Evolutionary conservation across 164 flowering plant genomes (phyloP).

Genomic region (Chimonanthus praecox): DNA sequence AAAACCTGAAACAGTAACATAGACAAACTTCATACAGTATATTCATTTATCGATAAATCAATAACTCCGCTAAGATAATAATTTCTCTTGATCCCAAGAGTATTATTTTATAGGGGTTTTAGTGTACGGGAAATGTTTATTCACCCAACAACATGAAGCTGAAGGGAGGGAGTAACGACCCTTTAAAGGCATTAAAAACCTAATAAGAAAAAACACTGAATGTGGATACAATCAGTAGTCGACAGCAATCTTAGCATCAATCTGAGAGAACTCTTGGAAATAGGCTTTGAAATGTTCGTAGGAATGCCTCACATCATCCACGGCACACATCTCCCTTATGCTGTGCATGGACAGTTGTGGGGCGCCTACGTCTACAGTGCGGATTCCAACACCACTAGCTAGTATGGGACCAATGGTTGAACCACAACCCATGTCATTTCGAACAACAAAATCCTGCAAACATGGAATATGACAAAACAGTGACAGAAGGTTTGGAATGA

Average conservation of each 20-base stretch:
- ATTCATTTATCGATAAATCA: no score
- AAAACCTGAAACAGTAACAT: no score
- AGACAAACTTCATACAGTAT: no score
- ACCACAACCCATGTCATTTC: conserved; percentile 93
- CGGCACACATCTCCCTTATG: conserved; percentile 95
- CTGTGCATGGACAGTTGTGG: conserved; percentile 99
- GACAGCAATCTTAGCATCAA: conserved; percentile 61
- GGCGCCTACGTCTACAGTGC: conserved; percentile 93
- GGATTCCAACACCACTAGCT: conserved; percentile 92
- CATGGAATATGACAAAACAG: background rate
- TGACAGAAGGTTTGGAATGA: background rate
- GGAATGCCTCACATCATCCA: conserved; percentile 77
- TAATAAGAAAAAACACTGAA: background rate
- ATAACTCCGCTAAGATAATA: no score
- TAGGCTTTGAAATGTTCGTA: conserved; percentile 89
- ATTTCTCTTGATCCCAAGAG: no score
- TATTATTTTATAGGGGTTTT: no score
- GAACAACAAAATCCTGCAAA: conserved; percentile 90
- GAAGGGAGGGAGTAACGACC: no score
- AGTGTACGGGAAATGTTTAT: no score
- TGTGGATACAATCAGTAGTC: conserved; percentile 32
- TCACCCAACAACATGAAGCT: no score
- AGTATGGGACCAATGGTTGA: conserved; percentile 97
- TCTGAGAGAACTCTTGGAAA: conserved; percentile 59
- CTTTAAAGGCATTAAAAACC: no score